Base-by-base conservation (phyloP, 1,139 yeast genomes). In the Arxiozyma telluris region DNA sequence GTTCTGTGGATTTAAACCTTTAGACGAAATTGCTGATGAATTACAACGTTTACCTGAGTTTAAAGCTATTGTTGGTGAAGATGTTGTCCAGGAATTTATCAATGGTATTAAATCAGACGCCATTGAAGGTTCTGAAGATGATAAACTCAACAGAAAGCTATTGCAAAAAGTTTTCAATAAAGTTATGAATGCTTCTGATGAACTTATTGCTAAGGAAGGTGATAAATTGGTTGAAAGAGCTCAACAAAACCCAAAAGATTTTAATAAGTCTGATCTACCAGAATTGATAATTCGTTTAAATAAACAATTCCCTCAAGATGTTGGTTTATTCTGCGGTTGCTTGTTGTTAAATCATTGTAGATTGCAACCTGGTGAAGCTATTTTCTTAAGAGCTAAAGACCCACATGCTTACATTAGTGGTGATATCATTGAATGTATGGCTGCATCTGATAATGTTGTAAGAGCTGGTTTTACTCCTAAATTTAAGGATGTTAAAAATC, bases 401-500 rank as follows among this genome's bases (percentile, higher is more conserved):
- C 98, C 98, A 27, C 98, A 93, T 71, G 98, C 98, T 41, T 93
- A 94, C 73, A 93, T 93, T 60, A 80, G 85, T 54, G 98, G 98
- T 61, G 98, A 93, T 70, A 93, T 93, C 62, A 91, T 93, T 65
- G 99, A 93, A 74, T 94, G 98, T 76, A 93, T 93, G 99, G 98
- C 98, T 51, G 97, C 98, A 15, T 85, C 96, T 44, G 99, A 93
- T 71, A 93, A 93, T 66, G 99, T 93, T 56, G 97, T 93, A 49
- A 83, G 98, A 72, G 96, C 98, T 8, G 99, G 98, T 11, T 93
- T 93, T 76, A 93, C 98, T 17, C 98, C 98, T 56, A 93, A 94
- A 73, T 93, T 91, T 76, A 93, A 91, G 74, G 98, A 94, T 71
- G 98, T 93, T 55, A 74, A 84, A 59, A 88, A 87, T 67, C 79